Evolutionary conservation across 1,284 basidiomycete genomes (phyloP).

Genomic region (Ganoderma leucocontextum): DNA sequence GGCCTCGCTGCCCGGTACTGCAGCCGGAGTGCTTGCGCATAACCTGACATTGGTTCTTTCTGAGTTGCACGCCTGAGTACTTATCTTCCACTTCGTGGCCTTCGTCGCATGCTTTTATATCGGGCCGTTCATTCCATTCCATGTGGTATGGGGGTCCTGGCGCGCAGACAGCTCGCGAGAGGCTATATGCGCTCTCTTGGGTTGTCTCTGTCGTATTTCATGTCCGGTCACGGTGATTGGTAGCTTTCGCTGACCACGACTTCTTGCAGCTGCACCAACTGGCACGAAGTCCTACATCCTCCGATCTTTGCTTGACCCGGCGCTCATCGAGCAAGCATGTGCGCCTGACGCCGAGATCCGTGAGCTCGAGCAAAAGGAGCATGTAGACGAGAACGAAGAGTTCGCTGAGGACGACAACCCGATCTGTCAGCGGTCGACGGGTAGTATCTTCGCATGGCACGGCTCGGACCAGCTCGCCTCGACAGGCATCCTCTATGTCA

Average conservation of each 20-base stretch:
- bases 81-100: too few species aligned
- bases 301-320: conserved; percentile 52
- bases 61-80: too few species aligned
- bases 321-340: conserved; percentile 66
- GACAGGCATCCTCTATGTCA: conserved; percentile 71
- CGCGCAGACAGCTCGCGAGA: too few species aligned
- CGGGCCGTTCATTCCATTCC: too few species aligned
- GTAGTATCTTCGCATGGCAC: conserved; percentile 76
- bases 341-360: conserved; percentile 62
- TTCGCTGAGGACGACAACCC: conserved; percentile 51
- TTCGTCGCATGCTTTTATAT: too few species aligned
- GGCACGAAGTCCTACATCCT: conserved; percentile 80
- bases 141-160: too few species aligned
- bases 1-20: too few species aligned
- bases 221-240: too few species aligned
- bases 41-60: too few species aligned
- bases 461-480: conserved; percentile 66
- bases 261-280: conserved; percentile 53
- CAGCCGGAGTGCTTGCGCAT: too few species aligned
- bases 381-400: conserved; percentile 57
- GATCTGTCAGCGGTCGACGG: conserved; percentile 52
- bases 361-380: conserved; percentile 61
- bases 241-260: background rate
- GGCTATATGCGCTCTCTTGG: too few species aligned
- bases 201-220: too few species aligned